phyloP scores from a whole-genome alignment of 2,329 filamentous ascomycete species.

The Scolecobasidium constrictum region DNA sequence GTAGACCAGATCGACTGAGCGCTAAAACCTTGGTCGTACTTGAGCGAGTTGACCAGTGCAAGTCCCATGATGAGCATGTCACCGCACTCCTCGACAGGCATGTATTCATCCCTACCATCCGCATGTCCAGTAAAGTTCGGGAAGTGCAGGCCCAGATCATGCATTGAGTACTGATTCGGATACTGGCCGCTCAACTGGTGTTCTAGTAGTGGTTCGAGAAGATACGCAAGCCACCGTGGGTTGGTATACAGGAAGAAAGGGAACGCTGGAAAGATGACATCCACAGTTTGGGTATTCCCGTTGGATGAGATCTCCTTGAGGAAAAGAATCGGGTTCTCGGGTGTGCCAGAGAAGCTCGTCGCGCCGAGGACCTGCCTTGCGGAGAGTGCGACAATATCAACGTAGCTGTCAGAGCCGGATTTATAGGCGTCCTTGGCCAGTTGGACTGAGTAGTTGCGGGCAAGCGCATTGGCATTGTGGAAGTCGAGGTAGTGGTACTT shows the following conservation, averaged over 20 bases:
- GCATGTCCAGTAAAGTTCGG: slow-evolving; percentile 68
- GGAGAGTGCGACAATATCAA: slow-evolving; percentile 65
- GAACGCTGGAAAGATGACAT: slow-evolving; percentile 79
- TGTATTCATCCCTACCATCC: slow-evolving; percentile 59
- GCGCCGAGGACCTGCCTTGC: slow-evolving; percentile 73
- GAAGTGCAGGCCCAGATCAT: slow-evolving; percentile 62
- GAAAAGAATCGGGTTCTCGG: slow-evolving; percentile 62
- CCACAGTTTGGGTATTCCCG: slow-evolving; percentile 75
- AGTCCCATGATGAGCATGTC: slow-evolving; percentile 79
- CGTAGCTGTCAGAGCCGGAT: slow-evolving; percentile 64
- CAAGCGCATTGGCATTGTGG: slow-evolving; percentile 48
- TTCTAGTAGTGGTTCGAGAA: slow-evolving; percentile 70
- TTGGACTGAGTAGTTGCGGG: slow-evolving; percentile 62
- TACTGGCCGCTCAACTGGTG: slow-evolving; percentile 76
- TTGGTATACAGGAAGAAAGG: slow-evolving; percentile 83
- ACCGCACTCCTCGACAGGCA: slow-evolving; percentile 69
- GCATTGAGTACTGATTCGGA: slow-evolving; percentile 71
- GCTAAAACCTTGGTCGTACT: slow-evolving; percentile 45
- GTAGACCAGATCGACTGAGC: slow-evolving; percentile 50
- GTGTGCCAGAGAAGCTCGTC: slow-evolving; percentile 62
- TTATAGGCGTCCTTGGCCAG: slow-evolving; percentile 60
- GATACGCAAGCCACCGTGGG: slow-evolving; percentile 66
- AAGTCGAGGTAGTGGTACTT: slow-evolving; percentile 70
- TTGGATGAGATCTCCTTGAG: slow-evolving; percentile 80
- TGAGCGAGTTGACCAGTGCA: slow-evolving; percentile 63